A percentile compares a stretch with the other conserved stretches of the same genome.
Conservation (phyloP, 225 moss, liverwort and hornwort species). For the Marchantia paleacea region DNA sequence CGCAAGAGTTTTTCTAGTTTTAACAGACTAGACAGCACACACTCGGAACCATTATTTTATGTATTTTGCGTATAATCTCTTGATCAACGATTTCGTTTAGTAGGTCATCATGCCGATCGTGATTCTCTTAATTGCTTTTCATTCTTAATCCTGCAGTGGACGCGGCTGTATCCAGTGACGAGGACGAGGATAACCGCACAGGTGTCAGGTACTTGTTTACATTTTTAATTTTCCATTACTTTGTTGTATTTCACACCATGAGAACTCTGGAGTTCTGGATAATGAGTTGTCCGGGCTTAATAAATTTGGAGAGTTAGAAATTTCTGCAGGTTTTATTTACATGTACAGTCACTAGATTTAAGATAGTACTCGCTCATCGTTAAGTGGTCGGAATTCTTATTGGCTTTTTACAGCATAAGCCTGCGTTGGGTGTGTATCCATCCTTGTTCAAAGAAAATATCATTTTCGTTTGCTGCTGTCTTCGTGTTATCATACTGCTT, state of each 20-base stretch:
- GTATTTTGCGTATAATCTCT: background rate
- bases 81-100: background rate
- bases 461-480: too few species aligned
- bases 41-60: background rate
- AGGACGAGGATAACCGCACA: slow-evolving; percentile 45
- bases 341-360: too few species aligned
- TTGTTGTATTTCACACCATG: background rate
- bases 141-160: slow-evolving; percentile 35
- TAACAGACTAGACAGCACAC: background rate
- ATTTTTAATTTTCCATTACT: background rate
- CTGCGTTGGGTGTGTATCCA: too few species aligned
- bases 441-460: too few species aligned
- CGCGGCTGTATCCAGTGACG: slow-evolving; percentile 61
- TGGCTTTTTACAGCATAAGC: too few species aligned
- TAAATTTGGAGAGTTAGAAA: background rate
- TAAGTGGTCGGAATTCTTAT: too few species aligned
- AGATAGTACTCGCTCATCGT: too few species aligned
- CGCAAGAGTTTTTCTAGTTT: background rate
- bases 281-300: too few species aligned
- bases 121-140: background rate
- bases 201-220: slow-evolving; percentile 47
- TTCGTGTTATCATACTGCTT: too few species aligned
- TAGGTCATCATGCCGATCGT: too few species aligned
- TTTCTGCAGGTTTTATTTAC: background rate
- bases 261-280: background rate